phyloP scores from a whole-genome alignment of 2,329 filamentous ascomycete species.

The Lachnellula suecica region DNA sequence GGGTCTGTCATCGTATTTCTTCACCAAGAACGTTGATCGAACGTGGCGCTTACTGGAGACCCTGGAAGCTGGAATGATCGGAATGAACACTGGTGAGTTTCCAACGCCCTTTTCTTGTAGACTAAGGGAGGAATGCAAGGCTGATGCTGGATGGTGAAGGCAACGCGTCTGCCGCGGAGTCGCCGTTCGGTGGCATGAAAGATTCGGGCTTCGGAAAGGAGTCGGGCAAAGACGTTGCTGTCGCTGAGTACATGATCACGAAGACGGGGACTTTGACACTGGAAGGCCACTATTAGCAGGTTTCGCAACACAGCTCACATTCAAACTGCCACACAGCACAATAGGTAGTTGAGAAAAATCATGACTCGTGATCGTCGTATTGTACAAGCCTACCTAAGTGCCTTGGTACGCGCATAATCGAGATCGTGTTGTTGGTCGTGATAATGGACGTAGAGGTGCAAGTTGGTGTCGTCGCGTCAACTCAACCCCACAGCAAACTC shows the following conservation, averaged over 20 bases:
- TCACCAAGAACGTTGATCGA: constrained; percentile 67
- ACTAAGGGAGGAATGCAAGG: no score
- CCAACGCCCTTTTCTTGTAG: no score
- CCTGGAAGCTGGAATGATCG: constrained; percentile 69
- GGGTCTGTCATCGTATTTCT: constrained; percentile 66
- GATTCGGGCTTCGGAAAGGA: constrained; percentile 69
- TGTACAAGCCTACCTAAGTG: no score
- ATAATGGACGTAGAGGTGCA: no score
- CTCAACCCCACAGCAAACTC: no score
- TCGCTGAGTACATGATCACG: constrained; percentile 60
- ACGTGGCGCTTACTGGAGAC: constrained; percentile 66
- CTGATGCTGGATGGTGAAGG: constrained; percentile 37
- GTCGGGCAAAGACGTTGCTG: constrained; percentile 63
- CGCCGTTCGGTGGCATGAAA: constrained; percentile 68
- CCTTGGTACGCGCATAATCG: no score
- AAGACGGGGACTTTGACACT: constrained; percentile 66
- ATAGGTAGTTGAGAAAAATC: no score
- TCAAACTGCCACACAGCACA: no score
- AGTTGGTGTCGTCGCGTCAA: no score
- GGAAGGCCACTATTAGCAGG: constrained; percentile 48
- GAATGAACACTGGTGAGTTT: constrained; percentile 58
- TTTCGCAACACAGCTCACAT: no score
- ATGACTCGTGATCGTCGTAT: no score
- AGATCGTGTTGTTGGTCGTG: no score
- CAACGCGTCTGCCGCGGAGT: constrained; percentile 64